Base-by-base conservation (phyloP, 164 flowering plant genomes). In the Sextonia rubra region DNA sequence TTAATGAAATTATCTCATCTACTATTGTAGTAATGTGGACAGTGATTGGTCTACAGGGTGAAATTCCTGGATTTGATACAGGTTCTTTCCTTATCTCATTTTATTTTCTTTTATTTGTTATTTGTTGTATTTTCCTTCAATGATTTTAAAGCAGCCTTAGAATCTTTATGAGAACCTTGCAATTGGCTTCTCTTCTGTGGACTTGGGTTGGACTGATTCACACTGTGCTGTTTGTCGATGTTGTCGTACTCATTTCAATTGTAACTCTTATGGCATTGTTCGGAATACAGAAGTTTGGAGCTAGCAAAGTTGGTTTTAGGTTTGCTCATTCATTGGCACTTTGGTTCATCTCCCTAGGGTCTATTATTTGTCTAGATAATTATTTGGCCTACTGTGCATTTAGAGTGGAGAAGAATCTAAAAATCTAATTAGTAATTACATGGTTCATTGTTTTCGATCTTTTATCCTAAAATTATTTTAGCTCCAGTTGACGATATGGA, bases 241-340 rank as follows among this genome's bases (percentile, higher is more conserved):
- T 89, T 55, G 86, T 93, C 67, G 98, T 96, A 66, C 49, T 82
- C 61, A 82, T 88, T 55, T 91, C 99, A 25, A 83, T 91, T 69
- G 71, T 87, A 37, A 84, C 93, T 70, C 97, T 96, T 23, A 64
- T 87, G 67, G 91, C 47, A 1, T 80, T 96, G 76, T 96, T 96
- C 81, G 87, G 97, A 88, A 91, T 96, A 78, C 98, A 96, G 81
- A 83, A 88, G 75, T 96, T 96, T 88, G 99, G 99, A 56, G 88
- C 97, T 27, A 72, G 91, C 76, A 93, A 96, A 89, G 97, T 96
- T 64, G 94, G 95, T 69, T 83, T 93, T 74, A 61, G 80, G 25
- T 96, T 96, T 85, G 91, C 99, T 75, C 99, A 98, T 73, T 84
- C 78, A 32, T 86, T 93, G 68, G 90, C 94, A 55, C 73, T 96